Base-by-base conservation (phyloP, 768 basidiomycete species). In the Rhodocollybia butyracea region DNA sequence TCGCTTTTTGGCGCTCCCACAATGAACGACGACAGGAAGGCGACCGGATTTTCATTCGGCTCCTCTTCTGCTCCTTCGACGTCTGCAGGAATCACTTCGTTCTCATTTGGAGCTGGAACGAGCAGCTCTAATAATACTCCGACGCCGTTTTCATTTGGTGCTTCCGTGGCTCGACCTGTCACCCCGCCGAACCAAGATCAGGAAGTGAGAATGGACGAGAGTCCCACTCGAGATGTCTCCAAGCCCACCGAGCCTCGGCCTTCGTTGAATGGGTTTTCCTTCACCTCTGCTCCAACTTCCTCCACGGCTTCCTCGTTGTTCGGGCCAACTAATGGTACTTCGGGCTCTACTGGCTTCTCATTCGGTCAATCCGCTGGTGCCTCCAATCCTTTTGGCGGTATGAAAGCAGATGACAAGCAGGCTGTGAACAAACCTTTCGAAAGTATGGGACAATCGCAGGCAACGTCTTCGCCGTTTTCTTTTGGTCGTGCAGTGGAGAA, bases 181-280 rank as follows among this genome's bases (percentile, higher is more conserved):
- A 89, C 88, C 0, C 87, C 88, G 10, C 89, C 89, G 2, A 82
- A 75, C 55, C 73, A 75, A 31, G 85, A 84, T 42, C 78, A 84
- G 46, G 89, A 89, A 57, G 80, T 87, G 60, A 80, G 71, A 54
- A 91, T 91, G 89, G 89, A 91, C 38, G 89, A 91, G 68, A 91
- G 89, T 60, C 89, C 89, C 1, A 83, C 80, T 2, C 76, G 88
- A 56, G 85, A 86, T 8, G 70, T 82, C 63, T 79, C 76, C 54
- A 76, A 73, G 42, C 64, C 71, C 19, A 70, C 71, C 26, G 71
- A 65, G 58, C 59, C 65, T 36, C 71, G 71, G 42, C 73, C 79
- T 19, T 72, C 73, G 3, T 68, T 76, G 11, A 65, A 64, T 39
- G 72, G 70, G 38, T 85, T 88, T 61, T 64, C 78, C 1, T 86